Evolutionary conservation across 257 asterid genomes (phyloP), one percentile per base, ranked within the genome.

Genomic region (Pogostemon cablin): DNA sequence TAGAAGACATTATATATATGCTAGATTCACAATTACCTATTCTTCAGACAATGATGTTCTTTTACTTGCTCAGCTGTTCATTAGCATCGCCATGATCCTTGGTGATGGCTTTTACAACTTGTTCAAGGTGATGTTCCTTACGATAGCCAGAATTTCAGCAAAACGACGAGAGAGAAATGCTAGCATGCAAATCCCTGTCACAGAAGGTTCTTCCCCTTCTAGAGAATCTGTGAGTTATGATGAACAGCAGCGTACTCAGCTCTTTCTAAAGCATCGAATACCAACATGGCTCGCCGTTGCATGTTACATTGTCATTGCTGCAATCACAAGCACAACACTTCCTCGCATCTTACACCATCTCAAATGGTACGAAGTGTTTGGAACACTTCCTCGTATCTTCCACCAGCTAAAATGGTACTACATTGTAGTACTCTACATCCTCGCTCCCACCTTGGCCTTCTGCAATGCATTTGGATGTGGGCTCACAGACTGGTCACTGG

Each of bases 91-190:
- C 52, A 90, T 92, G 6, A 87, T 92, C 55, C 86, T 92, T 17
- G 98, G 97, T 1, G 97, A 92, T 54, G 97, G 97, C 20, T 84
- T 90, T 32, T 88, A 92, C 85, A 87, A 90, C 74, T 90, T 92
- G 67, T 67, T 78, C 74, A 92, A 86, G 89, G 89, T 88, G 9
- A 77, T 82, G 0, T 69, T 74, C 37, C 85, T 78, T 56, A 86
- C 92, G 4, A 2, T 81, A 38, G 32, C 52, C 12, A 88, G 88
- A 85, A 76, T 3, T 81, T 49, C 75, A 57, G 2, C 32, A 1
- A 25, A 25, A 25, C 32, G 32, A 25, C 32, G 32, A 0, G 73
- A 73, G 4, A 65, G 81, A 68, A 74, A 77, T 9, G 32, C 32
- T 25, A 25, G 32, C 32, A 25, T 0, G 32, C 15, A 52, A 52